Conservation (phyloP, 2,329 filamentous ascomycete species). For the Trichophyton schoenleinii region DNA sequence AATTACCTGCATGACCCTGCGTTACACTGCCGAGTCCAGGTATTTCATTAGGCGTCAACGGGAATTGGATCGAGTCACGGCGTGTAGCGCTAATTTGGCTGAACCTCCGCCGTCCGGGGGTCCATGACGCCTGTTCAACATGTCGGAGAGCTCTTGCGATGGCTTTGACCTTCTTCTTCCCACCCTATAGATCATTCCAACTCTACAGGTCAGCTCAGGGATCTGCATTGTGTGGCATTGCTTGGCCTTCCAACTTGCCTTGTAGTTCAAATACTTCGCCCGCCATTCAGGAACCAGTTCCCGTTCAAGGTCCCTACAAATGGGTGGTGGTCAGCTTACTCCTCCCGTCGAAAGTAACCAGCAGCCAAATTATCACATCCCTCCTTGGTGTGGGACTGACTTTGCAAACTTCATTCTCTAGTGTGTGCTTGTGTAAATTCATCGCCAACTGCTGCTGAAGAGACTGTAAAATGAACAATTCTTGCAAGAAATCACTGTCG, state of each 20-base stretch:
- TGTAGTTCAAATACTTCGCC: conserved; percentile 89
- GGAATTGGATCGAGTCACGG: not conserved
- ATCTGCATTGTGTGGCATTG: not conserved
- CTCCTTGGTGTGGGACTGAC: conserved; percentile 25
- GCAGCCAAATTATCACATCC: conserved; percentile 6
- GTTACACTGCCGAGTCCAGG: not conserved
- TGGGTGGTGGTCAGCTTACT: not conserved
- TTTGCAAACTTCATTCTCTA: conserved; percentile 49
- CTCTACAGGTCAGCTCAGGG: not conserved
- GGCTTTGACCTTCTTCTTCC: conserved; percentile 87
- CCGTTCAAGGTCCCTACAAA: conserved; percentile 61
- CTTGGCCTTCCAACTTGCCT: conserved; percentile 38
- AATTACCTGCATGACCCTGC: not conserved
- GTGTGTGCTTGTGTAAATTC: not conserved
- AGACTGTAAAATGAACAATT: not conserved
- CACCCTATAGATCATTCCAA: conserved; percentile 35
- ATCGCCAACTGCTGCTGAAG: not conserved
- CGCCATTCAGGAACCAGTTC: conserved; percentile 91
- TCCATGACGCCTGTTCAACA: conserved; percentile 43
- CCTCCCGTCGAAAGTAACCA: not conserved
- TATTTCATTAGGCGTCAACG: not conserved
- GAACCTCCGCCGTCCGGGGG: conserved; percentile 33
- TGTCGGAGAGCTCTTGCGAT: conserved; percentile 58
- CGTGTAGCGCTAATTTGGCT: conserved; percentile 6
- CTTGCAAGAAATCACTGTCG: not conserved